Percentiles rank a stretch among this genome's conserved stretches.
Evolutionary conservation across 31 red algal species (phyloP).

Genomic region (Asparagopsis taxiformis): DNA sequence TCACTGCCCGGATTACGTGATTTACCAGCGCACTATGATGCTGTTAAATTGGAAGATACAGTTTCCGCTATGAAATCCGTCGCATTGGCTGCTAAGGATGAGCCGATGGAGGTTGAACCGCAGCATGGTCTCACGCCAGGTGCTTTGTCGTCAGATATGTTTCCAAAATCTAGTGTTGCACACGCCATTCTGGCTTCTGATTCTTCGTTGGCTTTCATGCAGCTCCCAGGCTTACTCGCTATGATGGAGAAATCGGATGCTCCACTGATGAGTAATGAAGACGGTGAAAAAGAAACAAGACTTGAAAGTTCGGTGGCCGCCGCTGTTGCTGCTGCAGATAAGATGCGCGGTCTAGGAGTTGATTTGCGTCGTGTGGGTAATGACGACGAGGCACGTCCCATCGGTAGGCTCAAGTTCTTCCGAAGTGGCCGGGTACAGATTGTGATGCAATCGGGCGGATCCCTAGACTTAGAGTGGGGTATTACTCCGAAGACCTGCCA

Average conservation of each 20-base stretch:
- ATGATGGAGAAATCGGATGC: slow-evolving; percentile 20
- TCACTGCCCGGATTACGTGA: slow-evolving; percentile 46
- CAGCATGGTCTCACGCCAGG: neutral
- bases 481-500: slow-evolving; percentile 45
- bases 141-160: slow-evolving; percentile 15
- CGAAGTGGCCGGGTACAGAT: slow-evolving; percentile 50
- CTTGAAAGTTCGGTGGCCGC: slow-evolving; percentile 46
- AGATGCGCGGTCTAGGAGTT: slow-evolving; percentile 46
- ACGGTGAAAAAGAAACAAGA: slow-evolving; percentile 13
- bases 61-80: neutral
- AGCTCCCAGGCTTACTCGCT: slow-evolving; percentile 46
- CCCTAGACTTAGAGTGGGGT: slow-evolving; percentile 37
- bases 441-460: slow-evolving; percentile 43
- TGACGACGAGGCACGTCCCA: slow-evolving; percentile 4
- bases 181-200: slow-evolving; percentile 19
- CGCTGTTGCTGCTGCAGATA: slow-evolving; percentile 36
- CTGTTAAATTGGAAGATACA: neutral
- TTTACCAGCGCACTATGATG: slow-evolving; percentile 36
- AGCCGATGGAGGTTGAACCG: slow-evolving; percentile 29
- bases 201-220: slow-evolving; percentile 23
- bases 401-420: slow-evolving; percentile 52
- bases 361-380: slow-evolving; percentile 45
- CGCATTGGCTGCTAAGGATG: slow-evolving; percentile 5
- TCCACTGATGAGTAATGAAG: neutral
- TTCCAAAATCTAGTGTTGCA: slow-evolving; percentile 43